Conservation (phyloP, 805 yeast genomes). For the Grigorovia transvaalensis region DNA sequence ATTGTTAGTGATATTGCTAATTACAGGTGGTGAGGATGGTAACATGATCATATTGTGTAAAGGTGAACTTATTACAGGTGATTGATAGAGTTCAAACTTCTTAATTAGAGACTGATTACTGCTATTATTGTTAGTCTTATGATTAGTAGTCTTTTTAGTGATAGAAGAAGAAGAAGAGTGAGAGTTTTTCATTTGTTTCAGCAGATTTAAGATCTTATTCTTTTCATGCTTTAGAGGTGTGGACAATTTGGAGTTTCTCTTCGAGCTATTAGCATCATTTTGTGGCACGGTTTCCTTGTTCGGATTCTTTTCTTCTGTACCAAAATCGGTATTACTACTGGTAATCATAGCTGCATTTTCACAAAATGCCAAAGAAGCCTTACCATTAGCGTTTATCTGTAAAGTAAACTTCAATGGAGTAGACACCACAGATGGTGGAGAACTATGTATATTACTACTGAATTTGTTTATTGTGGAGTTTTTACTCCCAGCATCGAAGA, state of each 20-base stretch:
- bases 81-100: neutral
- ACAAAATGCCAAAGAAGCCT: slow-evolving; percentile 12
- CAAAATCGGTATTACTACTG: neutral
- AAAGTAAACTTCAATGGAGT: slow-evolving; percentile 17
- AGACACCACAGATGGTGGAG: slow-evolving; percentile 1
- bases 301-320: neutral
- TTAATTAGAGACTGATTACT: neutral
- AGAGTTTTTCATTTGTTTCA: slow-evolving; percentile 22
- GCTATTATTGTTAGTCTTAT: neutral
- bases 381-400: slow-evolving; percentile 26
- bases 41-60: neutral
- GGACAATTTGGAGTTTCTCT: neutral
- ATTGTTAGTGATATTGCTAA: neutral
- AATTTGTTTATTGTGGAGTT: slow-evolving; percentile 3
- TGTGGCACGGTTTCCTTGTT: neutral
- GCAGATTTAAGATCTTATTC: slow-evolving; percentile 18
- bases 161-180: neutral
- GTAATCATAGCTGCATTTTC: neutral
- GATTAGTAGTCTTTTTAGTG: neutral
- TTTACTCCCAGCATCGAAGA: neutral
- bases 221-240: slow-evolving; percentile 9
- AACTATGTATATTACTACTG: neutral
- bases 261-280: neutral
- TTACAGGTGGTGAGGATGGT: slow-evolving; percentile 6
- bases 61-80: slow-evolving; percentile 3